Conservation (phyloP, 257 asterid species). For the Dorcoceras hygrometricum region DNA sequence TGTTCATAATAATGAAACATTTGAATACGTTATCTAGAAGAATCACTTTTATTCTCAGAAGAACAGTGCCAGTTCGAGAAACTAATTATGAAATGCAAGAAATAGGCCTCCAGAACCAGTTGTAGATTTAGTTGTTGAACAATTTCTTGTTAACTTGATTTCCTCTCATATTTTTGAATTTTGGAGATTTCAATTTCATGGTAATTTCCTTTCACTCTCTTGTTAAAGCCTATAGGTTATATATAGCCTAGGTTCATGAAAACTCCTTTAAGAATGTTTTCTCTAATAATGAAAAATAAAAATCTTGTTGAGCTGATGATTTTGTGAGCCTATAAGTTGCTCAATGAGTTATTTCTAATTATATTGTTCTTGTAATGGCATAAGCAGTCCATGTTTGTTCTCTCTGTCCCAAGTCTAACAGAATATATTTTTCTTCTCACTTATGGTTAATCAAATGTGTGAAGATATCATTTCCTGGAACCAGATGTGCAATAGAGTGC, state of each 20-base stretch:
- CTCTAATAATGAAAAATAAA: background rate
- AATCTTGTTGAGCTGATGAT: background rate
- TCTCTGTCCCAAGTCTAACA: background rate
- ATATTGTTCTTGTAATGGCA: slow-evolving; percentile 4
- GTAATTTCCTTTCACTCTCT: background rate
- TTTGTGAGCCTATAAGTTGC: no score
- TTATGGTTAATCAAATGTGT: background rate
- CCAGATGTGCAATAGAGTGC: slow-evolving; percentile 9
- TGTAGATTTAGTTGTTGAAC: background rate
- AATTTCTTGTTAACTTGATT: background rate
- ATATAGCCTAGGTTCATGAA: background rate
- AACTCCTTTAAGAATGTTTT: background rate
- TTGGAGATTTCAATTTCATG: background rate
- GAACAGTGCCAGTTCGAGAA: slow-evolving; percentile 8
- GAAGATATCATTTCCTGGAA: background rate
- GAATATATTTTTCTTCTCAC: background rate
- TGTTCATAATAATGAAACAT: background rate
- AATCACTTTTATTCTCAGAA: background rate
- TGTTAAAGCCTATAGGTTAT: slow-evolving; percentile 13
- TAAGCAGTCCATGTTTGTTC: background rate
- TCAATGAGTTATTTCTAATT: no score
- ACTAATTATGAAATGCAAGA: background rate
- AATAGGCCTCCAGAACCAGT: background rate
- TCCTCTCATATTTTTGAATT: background rate
- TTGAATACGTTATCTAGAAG: background rate